Base-by-base conservation (phyloP, 768 basidiomycete species). In the Xerocomus potaroensis region DNA sequence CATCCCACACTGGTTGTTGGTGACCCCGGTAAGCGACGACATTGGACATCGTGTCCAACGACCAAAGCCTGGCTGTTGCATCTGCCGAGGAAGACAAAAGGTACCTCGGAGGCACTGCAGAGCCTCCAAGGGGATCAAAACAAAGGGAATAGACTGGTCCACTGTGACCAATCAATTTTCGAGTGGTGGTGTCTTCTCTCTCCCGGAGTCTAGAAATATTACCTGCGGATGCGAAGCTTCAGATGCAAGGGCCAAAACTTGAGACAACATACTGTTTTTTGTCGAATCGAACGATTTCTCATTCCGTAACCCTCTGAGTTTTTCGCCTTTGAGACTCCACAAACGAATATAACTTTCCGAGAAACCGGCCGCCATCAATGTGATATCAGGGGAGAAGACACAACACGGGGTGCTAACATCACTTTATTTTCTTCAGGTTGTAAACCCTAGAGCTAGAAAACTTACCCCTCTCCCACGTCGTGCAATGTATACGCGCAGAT, bases 1-100 rank as follows among this genome's bases (percentile, higher is more conserved):
- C 93, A 57, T 98, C 96, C 96, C 96, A 99, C 1, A 99, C 84
- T 0, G 96, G 93, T 65, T 96, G 94, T 62, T 94, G 86, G 58
- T 99, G 96, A 0, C 96, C 95, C 27, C 92, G 79, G 62, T 93
- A 99, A 6, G 87, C 93, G 16, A 93, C 93, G 9, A 98, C 70
- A 57, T 96, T 96, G 14, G 88, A 80, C 77, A 92, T 82, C 1
- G 95, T 96, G 53, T 98, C 92, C 66, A 97, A 71, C 5, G 92
- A 95, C 96, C 96, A 99, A 16, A 99, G 69, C 11, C 96, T 82
- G 34, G 84, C 72, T 0, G 95, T 94, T 1, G 88, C 81, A 62
- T 99, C 96, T 35, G 93, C 90, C 12, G 96, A 98, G 2, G 86
- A 79, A 14, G 94, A 97, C 26, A 99, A 74, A 5, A 99, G 79